Evolutionary conservation across 1,284 basidiomycete genomes (phyloP).

Genomic region (Leccinum pallidistipes): DNA sequence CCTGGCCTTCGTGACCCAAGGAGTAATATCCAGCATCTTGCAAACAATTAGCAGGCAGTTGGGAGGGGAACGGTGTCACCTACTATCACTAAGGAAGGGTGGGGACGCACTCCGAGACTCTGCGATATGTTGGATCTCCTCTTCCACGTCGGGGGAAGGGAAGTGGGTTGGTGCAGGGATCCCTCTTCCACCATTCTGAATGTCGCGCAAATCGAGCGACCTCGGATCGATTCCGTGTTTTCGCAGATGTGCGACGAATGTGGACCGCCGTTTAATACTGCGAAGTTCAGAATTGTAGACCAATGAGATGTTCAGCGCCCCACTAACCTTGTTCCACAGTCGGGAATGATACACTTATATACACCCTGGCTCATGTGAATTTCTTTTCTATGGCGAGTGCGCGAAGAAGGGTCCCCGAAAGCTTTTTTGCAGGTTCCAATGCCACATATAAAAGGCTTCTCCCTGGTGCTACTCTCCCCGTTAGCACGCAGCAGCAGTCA

Average conservation of each 20-base stretch:
- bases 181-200: constrained; percentile 3
- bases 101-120: constrained; percentile 12
- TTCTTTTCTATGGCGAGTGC: constrained; percentile 60
- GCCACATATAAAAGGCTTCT: constrained; percentile 52
- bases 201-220: constrained; percentile 20
- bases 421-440: constrained; percentile 42
- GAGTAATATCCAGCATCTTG: constrained; percentile 14
- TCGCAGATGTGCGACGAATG: constrained; percentile 54
- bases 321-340: constrained; percentile 50
- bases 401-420: constrained; percentile 67
- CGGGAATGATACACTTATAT: constrained; percentile 44
- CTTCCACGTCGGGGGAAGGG: constrained; percentile 4
- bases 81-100: constrained; percentile 14
- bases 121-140: not conserved
- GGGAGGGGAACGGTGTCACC: constrained; percentile 3
- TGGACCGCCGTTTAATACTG: constrained; percentile 62
- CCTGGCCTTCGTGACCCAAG: not conserved
- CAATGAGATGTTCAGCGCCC: not conserved
- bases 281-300: constrained; percentile 5
- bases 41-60: constrained; percentile 10
- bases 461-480: constrained; percentile 42
- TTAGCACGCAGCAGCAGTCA: constrained; percentile 12
- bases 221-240: constrained; percentile 44
- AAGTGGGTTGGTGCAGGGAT: not conserved
- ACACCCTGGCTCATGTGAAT: constrained; percentile 43